These are phyloP conservation scores for Eragrostis curvula DNA, from an alignment of 176 grass and related monocot genomes.

Conservation along the genomic window DNA sequence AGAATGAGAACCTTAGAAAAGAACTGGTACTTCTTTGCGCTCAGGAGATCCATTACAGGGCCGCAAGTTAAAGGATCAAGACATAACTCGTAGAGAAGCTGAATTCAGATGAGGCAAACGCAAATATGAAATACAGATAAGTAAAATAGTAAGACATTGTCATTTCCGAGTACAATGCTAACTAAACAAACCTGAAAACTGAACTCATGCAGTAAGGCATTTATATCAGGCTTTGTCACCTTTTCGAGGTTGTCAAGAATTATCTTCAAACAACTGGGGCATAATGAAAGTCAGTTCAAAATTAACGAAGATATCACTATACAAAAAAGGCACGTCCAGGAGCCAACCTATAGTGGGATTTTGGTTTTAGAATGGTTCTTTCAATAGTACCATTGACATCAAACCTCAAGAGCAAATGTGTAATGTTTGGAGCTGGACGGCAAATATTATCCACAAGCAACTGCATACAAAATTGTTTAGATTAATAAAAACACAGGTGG, in stretches of 20 bases:
- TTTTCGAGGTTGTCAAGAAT: conserved; percentile 97
- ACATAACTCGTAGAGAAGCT: conserved; percentile 91
- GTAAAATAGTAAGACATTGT: conserved; percentile 7
- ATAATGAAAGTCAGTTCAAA: conserved; percentile 36
- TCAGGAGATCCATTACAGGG: conserved; percentile 88
- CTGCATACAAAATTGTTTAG: conserved; percentile 52
- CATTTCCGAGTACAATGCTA: background rate
- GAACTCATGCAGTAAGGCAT: conserved; percentile 84
- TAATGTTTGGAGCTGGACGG: conserved; percentile 82
- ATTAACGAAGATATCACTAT: conserved; percentile 39
- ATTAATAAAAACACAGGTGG: conserved; percentile 24
- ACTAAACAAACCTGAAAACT: conserved; percentile 82
- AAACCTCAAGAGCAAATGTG: conserved; percentile 92
- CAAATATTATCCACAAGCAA: conserved; percentile 93
- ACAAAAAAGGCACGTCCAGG: conserved; percentile 24
- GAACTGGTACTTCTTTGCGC: conserved; percentile 88
- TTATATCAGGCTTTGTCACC: conserved; percentile 76
- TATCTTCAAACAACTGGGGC: conserved; percentile 90
- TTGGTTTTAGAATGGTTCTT: conserved; percentile 78
- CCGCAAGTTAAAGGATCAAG: conserved; percentile 72
- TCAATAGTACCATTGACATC: conserved; percentile 84
- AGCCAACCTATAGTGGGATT: conserved; percentile 89
- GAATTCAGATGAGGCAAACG: conserved; percentile 39
- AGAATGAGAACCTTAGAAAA: conserved; percentile 83
- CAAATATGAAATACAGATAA: conserved; percentile 14